Percentiles rank a stretch among this genome's conserved stretches.
Conservation (phyloP, 768 basidiomycete genomes). For the Suillus discolor region DNA sequence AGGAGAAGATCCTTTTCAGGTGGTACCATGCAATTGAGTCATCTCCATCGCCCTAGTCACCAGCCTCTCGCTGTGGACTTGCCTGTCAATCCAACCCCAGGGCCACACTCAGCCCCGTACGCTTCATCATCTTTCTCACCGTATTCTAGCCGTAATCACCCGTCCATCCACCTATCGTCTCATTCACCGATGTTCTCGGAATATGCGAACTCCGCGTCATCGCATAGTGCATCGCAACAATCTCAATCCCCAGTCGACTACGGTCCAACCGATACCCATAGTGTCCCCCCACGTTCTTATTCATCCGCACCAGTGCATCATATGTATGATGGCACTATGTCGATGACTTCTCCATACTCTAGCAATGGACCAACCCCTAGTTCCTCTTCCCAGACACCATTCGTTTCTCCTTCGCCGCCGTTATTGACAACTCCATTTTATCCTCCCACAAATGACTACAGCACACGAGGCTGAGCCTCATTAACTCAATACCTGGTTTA, state of each 20-base stretch:
- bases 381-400: constrained; percentile 13
- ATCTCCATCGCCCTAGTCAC: constrained; percentile 18
- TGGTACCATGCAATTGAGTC: constrained; percentile 8
- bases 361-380: constrained; percentile 11
- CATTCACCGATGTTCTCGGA: constrained; percentile 22
- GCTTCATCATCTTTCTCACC: constrained; percentile 16
- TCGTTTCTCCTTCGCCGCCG: constrained; percentile 27
- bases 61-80: constrained; percentile 15
- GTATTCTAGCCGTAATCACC: constrained; percentile 15
- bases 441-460: constrained; percentile 18
- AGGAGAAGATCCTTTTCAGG: constrained; percentile 36
- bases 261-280: constrained; percentile 16
- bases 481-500: constrained; percentile 19
- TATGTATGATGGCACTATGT: constrained; percentile 15
- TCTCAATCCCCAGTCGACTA: constrained; percentile 14
- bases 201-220: constrained; percentile 14
- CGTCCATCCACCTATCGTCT: constrained; percentile 6
- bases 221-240: constrained; percentile 17
- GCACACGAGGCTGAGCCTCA: constrained; percentile 12
- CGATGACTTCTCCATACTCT: constrained; percentile 17
- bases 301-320: constrained; percentile 23
- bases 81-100: constrained; percentile 13
- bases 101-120: constrained; percentile 14
- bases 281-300: constrained; percentile 19
- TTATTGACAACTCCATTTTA: constrained; percentile 34